phyloP scores from a whole-genome alignment of 208 protist genomes.

The Wallacemonas sp. region DNA sequence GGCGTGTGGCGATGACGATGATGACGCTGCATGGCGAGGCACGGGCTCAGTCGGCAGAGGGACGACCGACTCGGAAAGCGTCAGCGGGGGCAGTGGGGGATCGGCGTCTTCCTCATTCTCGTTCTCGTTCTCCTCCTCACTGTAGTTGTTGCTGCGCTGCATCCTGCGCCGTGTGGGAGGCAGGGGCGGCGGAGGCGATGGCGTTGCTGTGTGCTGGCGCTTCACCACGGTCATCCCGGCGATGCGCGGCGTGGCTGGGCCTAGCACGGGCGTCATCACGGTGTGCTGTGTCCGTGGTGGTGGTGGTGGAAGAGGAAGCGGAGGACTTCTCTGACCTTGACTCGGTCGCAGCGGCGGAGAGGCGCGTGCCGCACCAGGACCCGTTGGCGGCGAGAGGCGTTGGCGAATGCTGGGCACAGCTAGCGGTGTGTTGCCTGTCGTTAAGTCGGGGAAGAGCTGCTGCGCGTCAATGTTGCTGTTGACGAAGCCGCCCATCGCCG shows the following conservation, averaged over 20 bases:
- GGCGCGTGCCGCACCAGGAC: background rate
- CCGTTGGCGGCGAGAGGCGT: constrained; percentile 1
- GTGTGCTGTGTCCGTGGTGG: constrained; percentile 7
- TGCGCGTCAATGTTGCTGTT: too few relatives aligned
- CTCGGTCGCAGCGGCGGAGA: constrained; percentile 5
- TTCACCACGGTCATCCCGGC: background rate
- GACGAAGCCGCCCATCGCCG: too few relatives aligned
- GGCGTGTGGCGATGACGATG: background rate
- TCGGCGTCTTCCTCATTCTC: too few relatives aligned
- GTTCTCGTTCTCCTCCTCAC: too few relatives aligned
- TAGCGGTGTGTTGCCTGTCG: too few relatives aligned
- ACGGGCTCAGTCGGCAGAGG: background rate
- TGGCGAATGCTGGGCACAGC: constrained; percentile 7
- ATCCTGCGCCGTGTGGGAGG: too few relatives aligned
- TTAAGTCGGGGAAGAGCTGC: too few relatives aligned
- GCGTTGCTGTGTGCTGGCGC: background rate
- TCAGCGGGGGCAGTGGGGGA: constrained; percentile 4
- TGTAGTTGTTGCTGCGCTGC: too few relatives aligned
- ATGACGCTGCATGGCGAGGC: background rate
- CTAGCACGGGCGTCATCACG: constrained; percentile 8
- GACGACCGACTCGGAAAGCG: constrained; percentile 5
- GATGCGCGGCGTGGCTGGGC: background rate
- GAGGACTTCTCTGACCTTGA: too few relatives aligned
- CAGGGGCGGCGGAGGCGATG: too few relatives aligned
- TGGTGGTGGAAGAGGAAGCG: constrained; percentile 1